Evolutionary conservation across 2,329 filamentous ascomycete species (phyloP), one percentile per base, ranked within the genome.

Genomic region (Colletotrichum sp.): DNA sequence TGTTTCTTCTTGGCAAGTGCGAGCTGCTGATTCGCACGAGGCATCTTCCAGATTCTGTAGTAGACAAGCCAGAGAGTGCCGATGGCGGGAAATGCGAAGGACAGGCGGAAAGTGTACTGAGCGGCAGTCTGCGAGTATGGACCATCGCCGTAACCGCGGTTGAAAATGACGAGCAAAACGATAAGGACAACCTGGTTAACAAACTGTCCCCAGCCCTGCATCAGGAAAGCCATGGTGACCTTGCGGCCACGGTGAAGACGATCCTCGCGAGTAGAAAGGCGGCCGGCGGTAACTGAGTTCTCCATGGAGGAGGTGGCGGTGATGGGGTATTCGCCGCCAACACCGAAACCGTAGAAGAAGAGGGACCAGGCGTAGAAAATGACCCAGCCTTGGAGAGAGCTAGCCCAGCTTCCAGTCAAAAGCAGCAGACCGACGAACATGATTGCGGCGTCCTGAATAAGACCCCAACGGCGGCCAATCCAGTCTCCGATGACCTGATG

Each of bases 141-240:
- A 27, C 94, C 92, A 71, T 92, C 90, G 65, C 94, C 94, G 76
- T 88, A 89, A 55, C 78, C 76, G 34, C 78, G 76, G 68, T 81
- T 79, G 91, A 98, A 97, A 86, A 96, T 94, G 80, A 98, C 89
- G 74, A 98, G 91, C 67, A 98, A 89, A 70, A 98, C 84, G 81
- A 98, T 98, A 78, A 98, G 91, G 73, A 98, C 86, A 80, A 94
- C 93, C 86, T 98, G 96, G 91, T 98, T 98, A 88, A 95, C 89
- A 84, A 98, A 95, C 85, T 98, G 96, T 79, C 96, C 96, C 96
- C 96, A 98, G 71, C 96, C 96, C 86, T 98, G 96, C 96, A 98
- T 98, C 86, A 98, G 86, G 88, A 98, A 98, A 74, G 96, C 96
- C 84, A 94, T 95, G 79, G 96, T 98, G 83, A 98, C 96, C 85